Evolutionary conservation across 257 asterid species (phyloP), one percentile per base, ranked within the genome.

Genomic region (Nicotiana knightiana): DNA sequence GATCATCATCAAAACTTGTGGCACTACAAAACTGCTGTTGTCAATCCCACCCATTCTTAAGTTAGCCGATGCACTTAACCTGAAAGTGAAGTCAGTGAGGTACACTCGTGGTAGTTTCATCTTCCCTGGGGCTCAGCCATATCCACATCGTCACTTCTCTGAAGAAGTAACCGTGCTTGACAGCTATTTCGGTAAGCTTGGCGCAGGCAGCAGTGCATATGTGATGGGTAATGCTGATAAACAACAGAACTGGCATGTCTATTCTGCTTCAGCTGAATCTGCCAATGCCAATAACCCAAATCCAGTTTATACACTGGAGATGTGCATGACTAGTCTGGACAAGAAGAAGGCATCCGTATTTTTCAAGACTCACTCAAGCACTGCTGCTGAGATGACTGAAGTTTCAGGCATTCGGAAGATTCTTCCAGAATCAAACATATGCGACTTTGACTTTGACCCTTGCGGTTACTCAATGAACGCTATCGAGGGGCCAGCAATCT

Each of bases 401-500:
- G 82, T 57, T 6, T 94, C 97, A 15, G 97, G 97, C 82, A 94
- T 94, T 53, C 77, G 91, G 82, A 85, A 89, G 32, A 94, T 93
- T 79, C 95, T 94, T 37, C 98, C 95, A 0, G 85, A 88, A 18
- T 91, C 97, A 0, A 85, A 88, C 18, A 94, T 93, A 32, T 92
- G 97, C 5, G 97, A 94, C 66, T 94, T 93, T 5, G 97, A 94
- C 5, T 94, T 94, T 2, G 97, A 94, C 2, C 98, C 97, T 0
- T 94, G 98, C 51, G 98, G 98, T 3, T 94, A 94, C 88, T 94
- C 98, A 7, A 94, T 94, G 97, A 94, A 94, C 37, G 88, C 97
- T 0, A 85, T 91, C 1, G 97, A 94, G 81, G 92, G 92, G 2
- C 84, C 81, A 0, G 94, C 97, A 9, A 77, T 94, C 17, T 93